Evolutionary conservation across 768 basidiomycete species (phyloP), one percentile per base, ranked within the genome.

Genomic region (Mycena vitilis): DNA sequence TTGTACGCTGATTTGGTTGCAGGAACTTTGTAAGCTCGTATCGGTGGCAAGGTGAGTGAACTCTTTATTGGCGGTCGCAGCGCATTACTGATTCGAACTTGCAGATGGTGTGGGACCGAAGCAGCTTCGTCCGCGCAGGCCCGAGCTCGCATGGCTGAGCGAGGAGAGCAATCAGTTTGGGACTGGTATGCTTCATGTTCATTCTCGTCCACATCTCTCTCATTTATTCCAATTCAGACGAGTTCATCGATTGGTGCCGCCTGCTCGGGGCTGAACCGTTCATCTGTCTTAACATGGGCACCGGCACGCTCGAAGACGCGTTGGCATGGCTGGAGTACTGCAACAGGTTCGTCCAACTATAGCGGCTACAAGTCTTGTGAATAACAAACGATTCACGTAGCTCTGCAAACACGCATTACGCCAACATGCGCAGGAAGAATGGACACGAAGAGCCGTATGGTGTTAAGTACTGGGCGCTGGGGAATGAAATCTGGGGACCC

Each of bases 251-350:
- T 60, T 90, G 87, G 82, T 88, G 86, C 68, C 80, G 83, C 13
- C 80, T 77, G 16, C 77, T 86, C 2, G 83, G 82, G 8, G 83
- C 83, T 13, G 88, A 89, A 74, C 89, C 88, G 1, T 89, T 83
- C 73, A 84, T 90, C 54, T 87, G 87, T 69, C 72, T 89, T 36
- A 89, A 89, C 75, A 89, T 89, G 88, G 89, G 88, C 6, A 89
- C 88, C 0, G 88, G 89, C 5, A 88, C 87, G 0, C 78, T 87
- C 10, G 87, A 88, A 63, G 88, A 89, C 48, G 88, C 88, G 0
- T 76, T 90, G 25, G 84, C 81, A 9, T 89, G 86, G 88, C 64
- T 89, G 18, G 89, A 90, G 68, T 90, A 89, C 75, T 89, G 88
- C 74, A 89, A 89, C 66, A 85, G 87, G 82, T 81, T 42, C 36